Percentiles rank a stretch among this genome's conserved stretches.
Conservation (phyloP, 2,329 filamentous ascomycete genomes). For the Phaeosphaeriaceae sp. region DNA sequence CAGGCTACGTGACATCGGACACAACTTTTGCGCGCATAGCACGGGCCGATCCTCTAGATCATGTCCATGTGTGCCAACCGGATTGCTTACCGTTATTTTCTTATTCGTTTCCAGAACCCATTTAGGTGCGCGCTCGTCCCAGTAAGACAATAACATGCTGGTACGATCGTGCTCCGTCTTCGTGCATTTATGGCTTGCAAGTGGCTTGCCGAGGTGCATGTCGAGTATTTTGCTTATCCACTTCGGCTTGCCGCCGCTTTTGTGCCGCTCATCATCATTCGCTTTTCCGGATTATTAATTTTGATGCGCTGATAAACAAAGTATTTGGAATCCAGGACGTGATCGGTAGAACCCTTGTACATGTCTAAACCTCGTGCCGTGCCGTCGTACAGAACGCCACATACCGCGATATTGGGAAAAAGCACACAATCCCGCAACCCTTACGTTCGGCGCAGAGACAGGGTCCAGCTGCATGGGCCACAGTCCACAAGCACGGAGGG, state of each 20-base stretch:
- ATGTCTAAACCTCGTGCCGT: constrained; percentile 5
- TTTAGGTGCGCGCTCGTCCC: constrained; percentile 8
- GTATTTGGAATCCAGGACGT: constrained; percentile 18
- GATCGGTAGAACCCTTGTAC: constrained; percentile 6
- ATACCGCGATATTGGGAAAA: constrained; percentile 6
- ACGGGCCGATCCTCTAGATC: constrained; percentile 39
- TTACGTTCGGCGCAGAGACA: constrained; percentile 5
- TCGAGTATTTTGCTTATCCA: constrained; percentile 21
- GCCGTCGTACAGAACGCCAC: constrained; percentile 31
- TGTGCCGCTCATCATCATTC: constrained; percentile 11
- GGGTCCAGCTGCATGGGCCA: constrained; percentile 4
- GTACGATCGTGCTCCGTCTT: constrained; percentile 28
- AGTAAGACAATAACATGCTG: constrained; percentile 22
- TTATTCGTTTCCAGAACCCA: constrained; percentile 23
- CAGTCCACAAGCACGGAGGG: background rate
- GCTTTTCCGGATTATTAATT: constrained; percentile 2
- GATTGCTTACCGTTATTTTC: constrained; percentile 32
- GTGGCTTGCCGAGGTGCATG: constrained; percentile 32
- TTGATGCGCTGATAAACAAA: constrained; percentile 3
- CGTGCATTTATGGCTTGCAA: constrained; percentile 32
- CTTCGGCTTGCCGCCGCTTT: constrained; percentile 15
- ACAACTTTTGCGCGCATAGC: constrained; percentile 34
- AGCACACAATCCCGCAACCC: constrained; percentile 6
- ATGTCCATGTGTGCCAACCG: constrained; percentile 21
- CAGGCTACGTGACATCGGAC: constrained; percentile 25